Evolutionary conservation across 306 rosid species (phyloP), one percentile per base, ranked within the genome.

Genomic region (Casuarina cunninghamiana): DNA sequence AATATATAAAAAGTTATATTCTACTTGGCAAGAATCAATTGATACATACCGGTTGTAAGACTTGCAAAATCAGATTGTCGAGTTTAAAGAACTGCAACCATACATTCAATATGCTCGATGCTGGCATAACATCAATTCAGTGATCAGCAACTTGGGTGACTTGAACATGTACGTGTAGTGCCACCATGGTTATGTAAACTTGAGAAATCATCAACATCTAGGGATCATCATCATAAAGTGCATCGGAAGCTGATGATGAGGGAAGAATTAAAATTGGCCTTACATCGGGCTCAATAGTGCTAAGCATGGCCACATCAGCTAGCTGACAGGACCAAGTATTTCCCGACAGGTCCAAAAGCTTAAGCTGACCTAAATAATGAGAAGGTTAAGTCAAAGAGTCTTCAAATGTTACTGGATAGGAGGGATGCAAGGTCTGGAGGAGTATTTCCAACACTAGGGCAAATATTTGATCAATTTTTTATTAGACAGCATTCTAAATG

Each of bases 171-270:
- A 26, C 32, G 32, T 26, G 32, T 53, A 10, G 43, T 71, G 42
- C 58, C 66, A 62, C 80, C 70, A 72, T 43, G 55, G 37, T 42
- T 21, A 10, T 1, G 16, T 46, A 57, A 74, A 53, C 62, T 45
- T 8, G 39, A 17, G 39, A 73, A 67, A 66, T 51, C 75, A 12
- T 43, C 19, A 38, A 76, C 53, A 65, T 53, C 87, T 87, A 95
- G 11, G 97, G 99, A 83, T 95, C 99, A 77, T 83, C 87, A 13
- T 95, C 97, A 42, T 84, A 63, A 63, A 78, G 96, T 70, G 78
- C 86, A 78, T 51, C 81, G 13, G 46, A 10, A 53, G 77, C 60
- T 39, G 81, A 83, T 53, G 84, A 17, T 5, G 79, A 43, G 63
- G 93, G 84, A 79, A 83, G 82, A 71, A 86, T 75, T 80, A 91